Evolutionary conservation across 2,329 filamentous ascomycete species (phyloP).

Genomic region (Mycosphaerella sp.): DNA sequence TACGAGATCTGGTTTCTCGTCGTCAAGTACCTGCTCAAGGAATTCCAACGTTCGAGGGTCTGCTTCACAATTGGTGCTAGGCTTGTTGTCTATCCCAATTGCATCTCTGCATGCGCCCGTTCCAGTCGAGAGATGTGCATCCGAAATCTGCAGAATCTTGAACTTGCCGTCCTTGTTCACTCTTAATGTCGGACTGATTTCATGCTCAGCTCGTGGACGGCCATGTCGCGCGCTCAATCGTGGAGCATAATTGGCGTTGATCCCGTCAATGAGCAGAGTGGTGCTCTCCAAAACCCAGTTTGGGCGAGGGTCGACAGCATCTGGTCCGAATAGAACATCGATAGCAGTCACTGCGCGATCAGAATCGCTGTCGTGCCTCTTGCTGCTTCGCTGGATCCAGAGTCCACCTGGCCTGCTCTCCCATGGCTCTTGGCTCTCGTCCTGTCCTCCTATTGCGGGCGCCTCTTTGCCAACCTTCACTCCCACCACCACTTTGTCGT

Average conservation of each 20-base stretch:
- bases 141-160: conserved; percentile 95
- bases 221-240: conserved; percentile 76
- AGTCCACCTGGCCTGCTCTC: conserved; percentile 69
- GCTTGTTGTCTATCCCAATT: conserved; percentile 45
- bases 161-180: conserved; percentile 87
- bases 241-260: conserved; percentile 57
- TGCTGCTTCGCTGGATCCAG: conserved; percentile 72
- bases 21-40: conserved; percentile 71
- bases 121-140: conserved; percentile 88
- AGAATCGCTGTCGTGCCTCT: conserved; percentile 67
- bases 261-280: conserved; percentile 62
- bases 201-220: conserved; percentile 55
- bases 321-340: conserved; percentile 82
- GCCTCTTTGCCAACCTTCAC: conserved; percentile 67
- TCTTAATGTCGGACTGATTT: conserved; percentile 56
- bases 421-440: conserved; percentile 60
- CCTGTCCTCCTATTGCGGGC: conserved; percentile 54
- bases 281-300: conserved; percentile 77
- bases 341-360: conserved; percentile 69
- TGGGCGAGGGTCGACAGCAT: conserved; percentile 80
- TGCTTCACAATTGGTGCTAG: conserved; percentile 64
- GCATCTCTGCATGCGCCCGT: conserved; percentile 78
- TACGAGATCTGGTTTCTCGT: conserved; percentile 89
- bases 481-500: conserved; percentile 75
- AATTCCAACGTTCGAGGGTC: conserved; percentile 90